Conservation (phyloP, 2,329 filamentous ascomycete genomes). For the Aschersonia sp. region DNA sequence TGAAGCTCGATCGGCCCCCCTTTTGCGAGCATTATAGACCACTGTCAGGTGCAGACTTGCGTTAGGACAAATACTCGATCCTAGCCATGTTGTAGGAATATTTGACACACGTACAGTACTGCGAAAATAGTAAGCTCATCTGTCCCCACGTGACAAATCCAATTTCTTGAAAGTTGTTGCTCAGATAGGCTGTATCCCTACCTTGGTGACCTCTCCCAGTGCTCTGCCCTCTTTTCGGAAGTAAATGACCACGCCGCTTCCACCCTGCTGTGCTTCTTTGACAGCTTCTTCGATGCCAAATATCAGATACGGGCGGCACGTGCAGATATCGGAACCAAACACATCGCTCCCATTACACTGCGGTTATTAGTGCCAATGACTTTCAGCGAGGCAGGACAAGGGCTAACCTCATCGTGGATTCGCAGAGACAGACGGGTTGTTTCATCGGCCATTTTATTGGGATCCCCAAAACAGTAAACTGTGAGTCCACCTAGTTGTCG, state of each 20-base stretch:
- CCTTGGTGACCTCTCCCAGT: conserved; percentile 89
- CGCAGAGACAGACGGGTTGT: conserved; percentile 68
- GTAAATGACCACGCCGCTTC: conserved; percentile 92
- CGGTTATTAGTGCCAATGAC: not conserved
- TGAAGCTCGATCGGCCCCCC: conserved; percentile 64
- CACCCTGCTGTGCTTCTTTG: conserved; percentile 88
- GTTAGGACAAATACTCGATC: too few species aligned
- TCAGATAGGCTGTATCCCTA: conserved; percentile 24
- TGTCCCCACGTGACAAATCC: too few species aligned
- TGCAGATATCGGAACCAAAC: conserved; percentile 96
- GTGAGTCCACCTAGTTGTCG: conserved; percentile 56
- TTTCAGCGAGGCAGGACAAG: too few species aligned
- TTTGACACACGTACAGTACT: conserved; percentile 26
- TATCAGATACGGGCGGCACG: conserved; percentile 87
- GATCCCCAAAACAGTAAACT: conserved; percentile 94
- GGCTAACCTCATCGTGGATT: conserved; percentile 51
- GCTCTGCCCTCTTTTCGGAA: conserved; percentile 96
- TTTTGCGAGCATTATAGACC: conserved; percentile 69
- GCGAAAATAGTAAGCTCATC: not conserved
- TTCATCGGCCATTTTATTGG: conserved; percentile 83
- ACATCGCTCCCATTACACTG: conserved; percentile 93
- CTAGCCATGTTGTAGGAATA: too few species aligned
- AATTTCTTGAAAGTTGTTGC: too few species aligned
- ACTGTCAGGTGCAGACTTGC: conserved; percentile 16
- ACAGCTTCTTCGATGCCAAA: conserved; percentile 97